These are phyloP conservation scores for Psidium guajava DNA, from an alignment of 345 rosid genomes.

Conservation along the genomic window DNA sequence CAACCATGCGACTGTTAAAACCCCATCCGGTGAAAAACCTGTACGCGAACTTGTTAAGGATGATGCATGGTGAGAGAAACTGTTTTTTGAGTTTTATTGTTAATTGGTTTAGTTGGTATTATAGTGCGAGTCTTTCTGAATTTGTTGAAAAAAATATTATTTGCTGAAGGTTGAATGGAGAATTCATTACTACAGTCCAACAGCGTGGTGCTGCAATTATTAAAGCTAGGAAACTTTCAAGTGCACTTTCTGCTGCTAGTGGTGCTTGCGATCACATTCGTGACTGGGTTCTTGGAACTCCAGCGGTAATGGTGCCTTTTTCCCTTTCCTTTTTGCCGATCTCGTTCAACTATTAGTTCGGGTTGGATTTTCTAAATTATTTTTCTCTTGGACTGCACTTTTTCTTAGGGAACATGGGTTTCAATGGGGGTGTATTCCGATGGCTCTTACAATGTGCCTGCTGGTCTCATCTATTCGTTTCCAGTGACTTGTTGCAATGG, in stretches of 20 bases:
- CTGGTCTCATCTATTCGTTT: slow-evolving; percentile 95
- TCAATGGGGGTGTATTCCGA: slow-evolving; percentile 99
- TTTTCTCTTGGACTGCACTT: background rate
- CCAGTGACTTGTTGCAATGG: slow-evolving; percentile 84
- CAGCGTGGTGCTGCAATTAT: slow-evolving; percentile 99
- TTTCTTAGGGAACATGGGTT: slow-evolving; percentile 77
- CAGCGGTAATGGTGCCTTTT: slow-evolving; percentile 43
- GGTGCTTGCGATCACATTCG: slow-evolving; percentile 98
- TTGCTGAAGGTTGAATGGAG: slow-evolving; percentile 62
- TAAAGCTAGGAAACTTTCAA: slow-evolving; percentile 88
- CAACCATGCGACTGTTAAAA: slow-evolving; percentile 83
- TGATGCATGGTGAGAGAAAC: slow-evolving; percentile 58
- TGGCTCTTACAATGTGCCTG: slow-evolving; percentile 91
- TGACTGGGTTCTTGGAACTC: slow-evolving; percentile 99
- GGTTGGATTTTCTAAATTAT: background rate
- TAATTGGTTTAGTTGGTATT: background rate
- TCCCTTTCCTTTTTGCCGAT: background rate
- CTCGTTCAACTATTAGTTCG: background rate
- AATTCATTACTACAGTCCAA: slow-evolving; percentile 80
- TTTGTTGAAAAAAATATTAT: background rate
- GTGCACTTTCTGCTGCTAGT: slow-evolving; percentile 99
- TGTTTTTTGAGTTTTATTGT: background rate
- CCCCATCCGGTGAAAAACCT: slow-evolving; percentile 59
- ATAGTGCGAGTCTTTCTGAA: background rate
- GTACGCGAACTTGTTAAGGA: slow-evolving; percentile 80